Conservation (phyloP, 2,329 filamentous ascomycete species). For the Metarhizium humberi region DNA sequence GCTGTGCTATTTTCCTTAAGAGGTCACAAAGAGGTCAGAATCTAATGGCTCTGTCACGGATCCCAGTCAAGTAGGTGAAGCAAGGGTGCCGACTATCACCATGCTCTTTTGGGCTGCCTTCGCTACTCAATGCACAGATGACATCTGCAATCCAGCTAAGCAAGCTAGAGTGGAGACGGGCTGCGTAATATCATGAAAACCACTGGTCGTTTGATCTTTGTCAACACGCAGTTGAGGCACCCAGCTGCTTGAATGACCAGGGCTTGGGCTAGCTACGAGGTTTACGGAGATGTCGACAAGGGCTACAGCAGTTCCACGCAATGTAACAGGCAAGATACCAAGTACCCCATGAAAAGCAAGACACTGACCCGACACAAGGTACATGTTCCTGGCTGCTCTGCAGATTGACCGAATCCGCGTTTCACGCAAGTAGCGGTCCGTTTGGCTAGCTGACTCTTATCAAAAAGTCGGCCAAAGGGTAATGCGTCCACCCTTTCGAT, state of each 20-base stretch:
- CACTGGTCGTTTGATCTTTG: not conserved
- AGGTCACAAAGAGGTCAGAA: not conserved
- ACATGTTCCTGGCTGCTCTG: not conserved
- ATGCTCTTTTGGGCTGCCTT: not conserved
- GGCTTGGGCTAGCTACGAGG: not conserved
- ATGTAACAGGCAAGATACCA: not conserved
- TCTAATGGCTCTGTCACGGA: not conserved
- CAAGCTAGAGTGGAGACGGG: not conserved
- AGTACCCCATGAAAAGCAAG: not conserved
- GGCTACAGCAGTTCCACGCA: not conserved
- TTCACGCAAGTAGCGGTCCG: not conserved
- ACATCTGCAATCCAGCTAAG: not conserved
- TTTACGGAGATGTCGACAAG: not conserved
- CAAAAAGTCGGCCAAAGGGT: not conserved
- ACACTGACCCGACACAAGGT: not conserved
- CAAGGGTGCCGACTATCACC: not conserved
- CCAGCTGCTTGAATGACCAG: not conserved
- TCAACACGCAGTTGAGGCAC: not conserved
- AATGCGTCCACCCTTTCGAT: not conserved
- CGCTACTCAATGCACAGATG: not conserved
- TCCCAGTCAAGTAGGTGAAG: not conserved
- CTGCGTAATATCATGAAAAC: not conserved
- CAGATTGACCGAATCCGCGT: not conserved
- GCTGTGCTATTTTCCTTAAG: too few relatives aligned
- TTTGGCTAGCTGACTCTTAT: not conserved